These are phyloP conservation scores for Bathelium albidoporum DNA, from an alignment of 495 filamentous ascomycete genomes.

Conservation along the genomic window DNA sequence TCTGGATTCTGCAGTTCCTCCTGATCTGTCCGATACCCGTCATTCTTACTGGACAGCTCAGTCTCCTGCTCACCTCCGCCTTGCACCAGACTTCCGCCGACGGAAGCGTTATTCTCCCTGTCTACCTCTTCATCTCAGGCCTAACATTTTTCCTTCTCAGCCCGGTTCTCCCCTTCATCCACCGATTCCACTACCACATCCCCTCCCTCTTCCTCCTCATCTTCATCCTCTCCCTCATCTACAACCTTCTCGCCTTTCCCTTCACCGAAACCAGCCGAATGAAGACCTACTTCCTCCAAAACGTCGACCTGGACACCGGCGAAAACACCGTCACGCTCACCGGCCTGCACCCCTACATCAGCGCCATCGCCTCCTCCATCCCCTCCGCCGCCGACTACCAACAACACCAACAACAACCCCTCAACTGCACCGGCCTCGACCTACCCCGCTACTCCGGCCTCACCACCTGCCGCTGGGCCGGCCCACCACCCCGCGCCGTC, in stretches of 20 bases:
- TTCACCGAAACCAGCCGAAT: constrained; percentile 69
- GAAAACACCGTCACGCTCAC: constrained; percentile 56
- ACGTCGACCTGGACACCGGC: constrained; percentile 65
- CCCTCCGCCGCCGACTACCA: constrained; percentile 62
- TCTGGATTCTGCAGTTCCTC: constrained; percentile 80
- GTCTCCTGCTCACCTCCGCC: constrained; percentile 59
- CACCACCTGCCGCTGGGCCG: constrained; percentile 59
- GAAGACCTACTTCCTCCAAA: constrained; percentile 80
- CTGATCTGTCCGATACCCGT: constrained; percentile 66
- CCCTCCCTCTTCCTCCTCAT: constrained; percentile 66
- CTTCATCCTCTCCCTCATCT: constrained; percentile 67
- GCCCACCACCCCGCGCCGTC: constrained; percentile 51
- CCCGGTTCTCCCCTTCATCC: constrained; percentile 73
- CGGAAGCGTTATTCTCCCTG: constrained; percentile 35
- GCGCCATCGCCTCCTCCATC: constrained; percentile 51
- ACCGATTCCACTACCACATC: constrained; percentile 74
- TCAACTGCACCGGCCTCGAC: constrained; percentile 40
- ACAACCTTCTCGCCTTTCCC: constrained; percentile 81
- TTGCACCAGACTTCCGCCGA: constrained; percentile 64
- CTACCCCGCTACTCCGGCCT: constrained; percentile 35
- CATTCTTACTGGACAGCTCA: constrained; percentile 62
- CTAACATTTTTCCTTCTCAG: constrained; percentile 64
- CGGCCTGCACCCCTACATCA: constrained; percentile 63
- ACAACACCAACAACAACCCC: too few species aligned
- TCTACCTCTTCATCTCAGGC: constrained; percentile 59